Conservation (phyloP, 495 filamentous ascomycete species). For the Tricharina praecox region DNA sequence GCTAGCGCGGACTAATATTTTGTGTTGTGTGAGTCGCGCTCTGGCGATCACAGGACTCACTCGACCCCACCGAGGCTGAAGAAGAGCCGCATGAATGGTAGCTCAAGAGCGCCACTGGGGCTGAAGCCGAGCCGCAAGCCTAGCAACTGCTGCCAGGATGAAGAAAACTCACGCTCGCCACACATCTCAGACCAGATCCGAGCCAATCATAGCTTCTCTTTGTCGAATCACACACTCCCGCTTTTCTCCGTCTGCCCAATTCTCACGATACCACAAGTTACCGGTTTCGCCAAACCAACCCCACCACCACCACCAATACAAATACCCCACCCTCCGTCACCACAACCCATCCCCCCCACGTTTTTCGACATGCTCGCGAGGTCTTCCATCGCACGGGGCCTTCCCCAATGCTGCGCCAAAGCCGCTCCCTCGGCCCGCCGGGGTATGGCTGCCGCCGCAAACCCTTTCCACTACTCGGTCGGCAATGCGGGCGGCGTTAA, state of each 20-base stretch:
- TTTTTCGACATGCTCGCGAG: constrained; percentile 32
- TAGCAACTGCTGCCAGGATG: too few species aligned
- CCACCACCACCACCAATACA: constrained; percentile 3
- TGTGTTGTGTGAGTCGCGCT: too few species aligned
- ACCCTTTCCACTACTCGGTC: constrained; percentile 70
- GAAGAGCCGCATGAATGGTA: too few species aligned
- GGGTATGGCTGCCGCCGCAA: constrained; percentile 57
- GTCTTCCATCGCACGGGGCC: constrained; percentile 16
- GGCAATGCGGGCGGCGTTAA: constrained; percentile 75
- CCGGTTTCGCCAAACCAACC: neutral
- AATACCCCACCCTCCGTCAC: constrained; percentile 9
- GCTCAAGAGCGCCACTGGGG: too few species aligned
- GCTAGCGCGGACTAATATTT: too few species aligned
- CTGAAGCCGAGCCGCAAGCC: too few species aligned
- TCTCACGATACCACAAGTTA: too few species aligned
- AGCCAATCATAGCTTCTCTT: constrained; percentile 7
- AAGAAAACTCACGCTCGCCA: neutral
- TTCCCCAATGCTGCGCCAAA: constrained; percentile 39
- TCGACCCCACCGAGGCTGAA: too few species aligned
- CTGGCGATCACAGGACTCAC: too few species aligned
- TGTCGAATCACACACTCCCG: constrained; percentile 3
- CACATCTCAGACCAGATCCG: neutral
- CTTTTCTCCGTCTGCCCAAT: constrained; percentile 4
- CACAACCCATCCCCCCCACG: constrained; percentile 23
- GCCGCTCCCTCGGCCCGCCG: constrained; percentile 40